Evolutionary conservation across 257 asterid species (phyloP).

Genomic region (Cordia subcordata): DNA sequence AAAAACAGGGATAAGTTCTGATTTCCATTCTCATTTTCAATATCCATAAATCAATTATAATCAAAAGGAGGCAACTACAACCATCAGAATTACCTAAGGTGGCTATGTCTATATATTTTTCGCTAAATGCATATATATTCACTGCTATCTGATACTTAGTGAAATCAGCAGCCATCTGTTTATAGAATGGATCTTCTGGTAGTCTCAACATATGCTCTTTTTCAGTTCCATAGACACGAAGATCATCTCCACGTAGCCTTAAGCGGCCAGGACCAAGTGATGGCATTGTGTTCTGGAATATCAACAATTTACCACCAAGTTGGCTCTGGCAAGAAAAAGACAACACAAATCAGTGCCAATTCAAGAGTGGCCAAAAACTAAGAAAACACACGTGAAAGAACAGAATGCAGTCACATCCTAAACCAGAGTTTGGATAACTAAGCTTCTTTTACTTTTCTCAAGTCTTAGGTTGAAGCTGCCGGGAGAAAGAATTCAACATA

Average conservation of each 20-base stretch:
- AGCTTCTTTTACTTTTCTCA: neutral
- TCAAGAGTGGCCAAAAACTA: neutral
- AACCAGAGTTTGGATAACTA: slow-evolving; percentile 1
- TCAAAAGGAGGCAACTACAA: neutral
- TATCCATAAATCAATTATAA: neutral
- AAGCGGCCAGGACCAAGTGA: slow-evolving; percentile 95
- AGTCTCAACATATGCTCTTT: slow-evolving; percentile 77
- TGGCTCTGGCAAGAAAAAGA: slow-evolving; percentile 60
- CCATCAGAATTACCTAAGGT: slow-evolving; percentile 61
- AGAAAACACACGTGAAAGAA: neutral
- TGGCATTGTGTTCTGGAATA: slow-evolving; percentile 89
- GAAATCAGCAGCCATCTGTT: slow-evolving; percentile 99
- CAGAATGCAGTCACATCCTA: neutral
- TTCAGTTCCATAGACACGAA: slow-evolving; percentile 80
- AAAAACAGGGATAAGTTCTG: no score
- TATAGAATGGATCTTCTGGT: slow-evolving; percentile 97
- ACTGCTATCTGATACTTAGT: slow-evolving; percentile 92
- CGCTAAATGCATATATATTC: slow-evolving; percentile 88
- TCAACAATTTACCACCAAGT: slow-evolving; percentile 96
- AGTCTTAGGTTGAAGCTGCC: neutral
- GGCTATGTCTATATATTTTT: slow-evolving; percentile 86
- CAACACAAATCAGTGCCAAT: slow-evolving; percentile 5
- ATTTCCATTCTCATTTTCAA: neutral
- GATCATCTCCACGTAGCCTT: slow-evolving; percentile 89
- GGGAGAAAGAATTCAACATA: slow-evolving; percentile 33